Evolutionary conservation across 2,329 filamentous ascomycete species (phyloP), one percentile per base, ranked within the genome.

Genomic region (Aureobasidium sp.): DNA sequence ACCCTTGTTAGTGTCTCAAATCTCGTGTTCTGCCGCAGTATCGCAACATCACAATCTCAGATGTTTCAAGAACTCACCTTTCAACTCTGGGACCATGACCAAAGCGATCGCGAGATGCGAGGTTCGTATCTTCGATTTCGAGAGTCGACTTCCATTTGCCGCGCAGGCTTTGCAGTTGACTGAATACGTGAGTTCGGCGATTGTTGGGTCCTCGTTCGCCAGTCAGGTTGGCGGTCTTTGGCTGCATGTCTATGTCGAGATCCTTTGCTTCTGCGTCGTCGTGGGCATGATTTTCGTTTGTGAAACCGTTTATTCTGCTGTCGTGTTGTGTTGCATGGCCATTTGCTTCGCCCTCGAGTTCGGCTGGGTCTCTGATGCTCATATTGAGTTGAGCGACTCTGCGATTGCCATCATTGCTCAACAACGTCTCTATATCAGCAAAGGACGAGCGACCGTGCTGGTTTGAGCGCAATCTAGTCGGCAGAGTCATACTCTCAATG

Each of bases 401-500:
- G 69, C 92, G 90, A 64, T 85, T 88, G n/a, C 90, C 90, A 62
- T 88, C 86, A 33, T 85, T 81, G 67, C 91, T 92, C 59, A 95
- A 76, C 14, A 83, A 79, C 60, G 85, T 83, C 35, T 86, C 82
- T 49, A 93, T 74, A 56, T 85, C 81, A 42, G 82, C 80, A 49
- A 94, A 75, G 1, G 81, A 84, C 70, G 79, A 64, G 75, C 76
- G 67, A 72, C 78, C 65, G 67, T 66, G 64, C 27, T 72, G 72
- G 4, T 72, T 72, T 12, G 79, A 73, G 33, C 80, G 81, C 33
- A 96, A 75, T 3, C 93, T 83, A 0, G 90, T 87, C 7, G 90
- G 89, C 15, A 97, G 75, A 0, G 88, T 90, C 37, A 88, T 83
- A 27, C 85, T 90, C 73, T 97, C 94, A 14, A 96, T 72, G 1